These are phyloP conservation scores for Neurospora sp. DNA, from an alignment of 495 filamentous ascomycete genomes.

Conservation along the genomic window DNA sequence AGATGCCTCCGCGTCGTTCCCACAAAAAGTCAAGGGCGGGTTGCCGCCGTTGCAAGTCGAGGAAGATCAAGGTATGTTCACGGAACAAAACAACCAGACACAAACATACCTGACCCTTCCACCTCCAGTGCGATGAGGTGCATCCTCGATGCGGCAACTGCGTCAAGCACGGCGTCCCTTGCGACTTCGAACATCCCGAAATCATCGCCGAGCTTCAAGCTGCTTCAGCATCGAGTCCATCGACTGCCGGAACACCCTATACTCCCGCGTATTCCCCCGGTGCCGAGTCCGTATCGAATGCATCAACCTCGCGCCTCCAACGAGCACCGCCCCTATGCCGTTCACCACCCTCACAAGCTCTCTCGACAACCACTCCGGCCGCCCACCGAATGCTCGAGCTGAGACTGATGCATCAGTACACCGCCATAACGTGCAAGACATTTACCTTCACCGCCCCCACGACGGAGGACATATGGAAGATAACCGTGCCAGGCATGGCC, in stretches of 20 bases:
- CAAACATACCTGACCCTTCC: neutral
- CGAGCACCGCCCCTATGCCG: conserved; percentile 29
- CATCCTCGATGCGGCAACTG: conserved; percentile 54
- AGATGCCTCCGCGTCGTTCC: conserved; percentile 47
- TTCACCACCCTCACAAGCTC: conserved; percentile 23
- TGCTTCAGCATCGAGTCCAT: conserved; percentile 9
- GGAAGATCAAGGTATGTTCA: conserved; percentile 49
- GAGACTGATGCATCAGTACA: conserved; percentile 46
- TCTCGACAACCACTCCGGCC: conserved; percentile 27
- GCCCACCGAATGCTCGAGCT: conserved; percentile 40
- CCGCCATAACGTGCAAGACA: conserved; percentile 40
- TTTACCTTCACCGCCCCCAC: conserved; percentile 38
- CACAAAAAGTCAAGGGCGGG: conserved; percentile 55
- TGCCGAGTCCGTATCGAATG: conserved; percentile 15
- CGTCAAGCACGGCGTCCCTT: conserved; percentile 51
- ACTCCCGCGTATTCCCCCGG: conserved; percentile 17
- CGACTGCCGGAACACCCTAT: conserved; percentile 14
- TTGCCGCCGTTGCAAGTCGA: conserved; percentile 49
- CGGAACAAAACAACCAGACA: neutral
- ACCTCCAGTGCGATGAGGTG: conserved; percentile 48
- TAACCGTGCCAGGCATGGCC: conserved; percentile 43
- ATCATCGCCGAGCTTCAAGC: conserved; percentile 25
- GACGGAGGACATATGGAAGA: conserved; percentile 41
- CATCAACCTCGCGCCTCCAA: conserved; percentile 22
- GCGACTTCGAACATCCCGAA: conserved; percentile 47